Evolutionary conservation across 805 yeast species (phyloP).

Genomic region (Kluyveromyces dobzhanskii): DNA sequence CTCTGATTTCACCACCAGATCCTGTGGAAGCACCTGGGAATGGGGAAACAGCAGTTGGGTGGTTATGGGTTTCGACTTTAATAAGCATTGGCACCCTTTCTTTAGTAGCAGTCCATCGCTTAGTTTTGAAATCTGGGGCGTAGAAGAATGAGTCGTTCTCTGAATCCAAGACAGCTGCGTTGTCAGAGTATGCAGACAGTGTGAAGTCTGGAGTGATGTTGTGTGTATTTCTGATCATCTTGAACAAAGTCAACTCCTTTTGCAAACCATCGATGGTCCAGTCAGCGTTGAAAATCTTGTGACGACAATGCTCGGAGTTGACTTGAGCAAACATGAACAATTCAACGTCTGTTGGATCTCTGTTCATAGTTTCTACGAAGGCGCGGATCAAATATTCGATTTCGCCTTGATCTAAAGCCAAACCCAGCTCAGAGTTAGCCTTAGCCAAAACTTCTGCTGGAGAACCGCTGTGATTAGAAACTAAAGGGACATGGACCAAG

Average conservation of each 20-base stretch:
- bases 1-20: slow-evolving; percentile 99
- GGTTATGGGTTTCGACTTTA: slow-evolving; percentile 98
- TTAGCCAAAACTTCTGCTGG: slow-evolving; percentile 49
- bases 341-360: slow-evolving; percentile 97
- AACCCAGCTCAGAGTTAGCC: slow-evolving; percentile 79
- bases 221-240: slow-evolving; percentile 95
- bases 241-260: slow-evolving; percentile 70
- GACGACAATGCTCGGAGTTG: slow-evolving; percentile 98
- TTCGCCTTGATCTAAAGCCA: slow-evolving; percentile 93
- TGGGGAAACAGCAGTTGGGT: slow-evolving; percentile 98
- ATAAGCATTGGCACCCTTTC: slow-evolving; percentile 85
- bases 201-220: slow-evolving; percentile 71
- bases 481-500: slow-evolving; percentile 61
- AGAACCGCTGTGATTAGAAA: slow-evolving; percentile 29
- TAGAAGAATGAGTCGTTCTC: slow-evolving; percentile 59
- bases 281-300: slow-evolving; percentile 95
- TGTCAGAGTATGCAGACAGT: slow-evolving; percentile 90
- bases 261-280: slow-evolving; percentile 88
- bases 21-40: slow-evolving; percentile 99
- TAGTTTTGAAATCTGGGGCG: slow-evolving; percentile 67
- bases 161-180: slow-evolving; percentile 78
- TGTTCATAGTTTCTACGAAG: slow-evolving; percentile 61
- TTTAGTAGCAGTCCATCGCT: slow-evolving; percentile 62
- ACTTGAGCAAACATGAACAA: slow-evolving; percentile 99
- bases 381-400: slow-evolving; percentile 80